Percentiles rank a stretch among this genome's conserved stretches.
Evolutionary conservation across 192 early-diverging fungal species (phyloP).

Genomic region (Coemansia sp.): DNA sequence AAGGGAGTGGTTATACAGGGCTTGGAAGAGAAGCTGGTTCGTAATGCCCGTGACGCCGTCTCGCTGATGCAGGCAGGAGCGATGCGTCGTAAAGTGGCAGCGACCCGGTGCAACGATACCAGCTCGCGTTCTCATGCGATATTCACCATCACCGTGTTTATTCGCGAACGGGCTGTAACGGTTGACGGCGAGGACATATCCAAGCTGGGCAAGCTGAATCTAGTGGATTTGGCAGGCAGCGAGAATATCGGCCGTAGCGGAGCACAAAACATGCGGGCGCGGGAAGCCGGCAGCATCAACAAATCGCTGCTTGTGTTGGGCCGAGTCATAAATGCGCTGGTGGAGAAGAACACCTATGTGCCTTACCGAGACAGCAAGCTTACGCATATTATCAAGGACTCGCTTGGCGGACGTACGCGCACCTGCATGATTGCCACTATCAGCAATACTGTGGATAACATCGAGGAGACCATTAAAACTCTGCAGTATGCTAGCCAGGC

Average conservation of each 20-base stretch:
- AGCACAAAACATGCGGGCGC: constrained; percentile 74
- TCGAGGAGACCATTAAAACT: constrained; percentile 73
- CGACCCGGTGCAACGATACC: constrained; percentile 86
- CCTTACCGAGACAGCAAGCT: constrained; percentile 86
- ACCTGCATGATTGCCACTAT: constrained; percentile 96
- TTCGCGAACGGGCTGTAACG: constrained; percentile 63
- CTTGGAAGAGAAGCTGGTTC: constrained; percentile 75
- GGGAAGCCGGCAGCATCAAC: constrained; percentile 91
- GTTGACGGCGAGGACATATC: constrained; percentile 81
- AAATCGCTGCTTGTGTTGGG: constrained; percentile 71
- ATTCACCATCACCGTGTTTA: constrained; percentile 86
- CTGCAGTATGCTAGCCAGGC: constrained; percentile 77
- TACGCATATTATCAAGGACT: constrained; percentile 88
- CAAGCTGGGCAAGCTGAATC: constrained; percentile 92
- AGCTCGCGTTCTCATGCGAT: constrained; percentile 94
- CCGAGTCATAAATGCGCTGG: constrained; percentile 66
- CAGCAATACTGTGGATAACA: constrained; percentile 65
- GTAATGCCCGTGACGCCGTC: constrained; percentile 71
- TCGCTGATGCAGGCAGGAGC: constrained; percentile 68
- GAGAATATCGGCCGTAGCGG: constrained; percentile 92
- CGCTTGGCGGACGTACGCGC: constrained; percentile 83
- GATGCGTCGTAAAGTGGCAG: constrained; percentile 71
- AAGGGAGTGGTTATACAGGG: constrained; percentile 77
- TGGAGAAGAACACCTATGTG: constrained; percentile 60
- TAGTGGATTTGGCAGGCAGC: constrained; percentile 94